These are phyloP conservation scores for Candida mattraensis DNA, from an alignment of 805 yeast species.

Conservation along the genomic window DNA sequence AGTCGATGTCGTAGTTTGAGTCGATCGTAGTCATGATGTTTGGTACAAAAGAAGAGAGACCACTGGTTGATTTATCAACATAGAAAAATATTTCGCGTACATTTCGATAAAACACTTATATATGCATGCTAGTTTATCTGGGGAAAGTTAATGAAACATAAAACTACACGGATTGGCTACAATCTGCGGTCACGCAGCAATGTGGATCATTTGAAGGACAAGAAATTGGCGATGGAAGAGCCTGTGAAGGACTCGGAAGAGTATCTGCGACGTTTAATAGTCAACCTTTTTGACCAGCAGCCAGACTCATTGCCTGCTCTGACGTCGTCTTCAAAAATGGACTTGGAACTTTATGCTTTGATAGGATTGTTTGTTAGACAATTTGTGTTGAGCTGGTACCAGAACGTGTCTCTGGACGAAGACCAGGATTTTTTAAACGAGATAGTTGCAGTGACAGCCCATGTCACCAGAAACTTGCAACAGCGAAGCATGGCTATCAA, in stretches of 20 bases:
- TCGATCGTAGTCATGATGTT: no score
- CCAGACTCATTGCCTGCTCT: slow-evolving; percentile 37
- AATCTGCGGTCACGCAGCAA: no score
- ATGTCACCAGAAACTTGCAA: slow-evolving; percentile 40
- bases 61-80: no score
- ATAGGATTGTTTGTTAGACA: slow-evolving; percentile 46
- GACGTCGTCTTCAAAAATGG: slow-evolving; percentile 40
- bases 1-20: slow-evolving; percentile 17
- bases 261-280: slow-evolving; percentile 23
- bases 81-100: no score
- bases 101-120: no score
- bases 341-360: slow-evolving; percentile 45
- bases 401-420: slow-evolving; percentile 34
- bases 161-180: no score
- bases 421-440: slow-evolving; percentile 44
- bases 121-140: no score
- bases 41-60: no score
- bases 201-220: no score
- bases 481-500: slow-evolving; percentile 34
- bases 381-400: slow-evolving; percentile 50
- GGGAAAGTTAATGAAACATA: no score
- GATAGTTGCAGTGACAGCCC: slow-evolving; percentile 39
- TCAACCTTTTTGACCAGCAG: slow-evolving; percentile 14
- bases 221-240: neutral
- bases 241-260: slow-evolving; percentile 25